A percentile compares a stretch with the other conserved stretches of the same genome.
These are phyloP conservation scores for Pleurozium schreberi DNA, from an alignment of 225 moss, liverwort and hornwort species.

Conservation along the genomic window DNA sequence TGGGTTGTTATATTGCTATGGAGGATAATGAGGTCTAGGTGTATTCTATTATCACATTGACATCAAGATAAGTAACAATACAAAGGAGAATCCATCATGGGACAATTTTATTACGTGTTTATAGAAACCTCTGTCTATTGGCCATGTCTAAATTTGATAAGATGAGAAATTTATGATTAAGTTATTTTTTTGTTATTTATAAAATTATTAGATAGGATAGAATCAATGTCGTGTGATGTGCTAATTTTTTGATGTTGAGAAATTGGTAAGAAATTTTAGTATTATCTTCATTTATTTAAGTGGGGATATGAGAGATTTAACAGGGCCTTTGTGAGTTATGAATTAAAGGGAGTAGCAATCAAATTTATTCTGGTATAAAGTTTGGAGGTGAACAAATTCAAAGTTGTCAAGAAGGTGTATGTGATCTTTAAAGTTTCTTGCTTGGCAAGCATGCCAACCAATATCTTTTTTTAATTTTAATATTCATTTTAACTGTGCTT, in stretches of 20 bases:
- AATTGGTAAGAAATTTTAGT: neutral
- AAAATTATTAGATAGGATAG: neutral
- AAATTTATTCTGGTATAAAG: neutral
- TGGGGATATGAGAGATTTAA: neutral
- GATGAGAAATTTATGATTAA: neutral
- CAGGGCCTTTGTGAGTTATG: too few relatives aligned
- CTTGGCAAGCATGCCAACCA: neutral
- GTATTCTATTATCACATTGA: neutral
- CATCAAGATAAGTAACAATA: neutral
- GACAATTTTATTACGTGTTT: neutral
- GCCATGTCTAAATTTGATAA: neutral
- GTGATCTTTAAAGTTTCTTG: neutral
- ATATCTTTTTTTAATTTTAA: neutral
- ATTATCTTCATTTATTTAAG: neutral
- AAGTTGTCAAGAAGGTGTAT: neutral
- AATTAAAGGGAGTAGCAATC: neutral
- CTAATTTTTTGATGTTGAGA: neutral
- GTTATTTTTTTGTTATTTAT: neutral
- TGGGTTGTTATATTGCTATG: neutral
- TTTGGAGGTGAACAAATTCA: neutral
- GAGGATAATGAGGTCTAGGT: accelerated
- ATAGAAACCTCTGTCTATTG: neutral
- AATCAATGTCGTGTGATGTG: neutral
- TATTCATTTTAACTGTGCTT: neutral
- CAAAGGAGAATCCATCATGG: neutral